A percentile compares a stretch with the other conserved stretches of the same genome.
Conservation (phyloP, 2,329 filamentous ascomycete genomes). For the Ilyonectria mors-panacis region DNA sequence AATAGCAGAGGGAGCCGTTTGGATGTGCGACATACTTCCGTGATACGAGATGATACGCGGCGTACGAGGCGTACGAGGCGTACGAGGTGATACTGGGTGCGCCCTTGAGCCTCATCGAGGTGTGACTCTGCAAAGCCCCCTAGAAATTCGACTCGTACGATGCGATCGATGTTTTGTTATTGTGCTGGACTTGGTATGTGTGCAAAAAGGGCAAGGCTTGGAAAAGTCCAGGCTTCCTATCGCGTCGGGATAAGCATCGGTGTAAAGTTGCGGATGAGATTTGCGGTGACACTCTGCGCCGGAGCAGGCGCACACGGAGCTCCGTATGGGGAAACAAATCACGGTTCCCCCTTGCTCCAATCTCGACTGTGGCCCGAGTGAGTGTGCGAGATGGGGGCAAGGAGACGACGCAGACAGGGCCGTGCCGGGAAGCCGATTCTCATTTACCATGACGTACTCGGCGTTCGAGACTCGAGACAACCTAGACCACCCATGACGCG, state of each 20-base stretch:
- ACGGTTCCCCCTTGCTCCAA: conserved; percentile 11
- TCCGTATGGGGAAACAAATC: neutral
- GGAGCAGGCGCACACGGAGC: neutral
- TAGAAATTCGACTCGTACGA: conserved; percentile 30
- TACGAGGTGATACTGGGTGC: neutral
- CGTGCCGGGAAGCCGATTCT: conserved; percentile 37
- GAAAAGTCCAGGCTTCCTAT: conserved; percentile 1
- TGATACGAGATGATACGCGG: neutral
- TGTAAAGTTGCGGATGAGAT: conserved; percentile 7
- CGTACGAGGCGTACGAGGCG: neutral
- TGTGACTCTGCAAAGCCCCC: conserved; percentile 37
- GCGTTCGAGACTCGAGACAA: conserved; percentile 8
- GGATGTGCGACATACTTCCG: neutral
- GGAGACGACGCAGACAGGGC: neutral
- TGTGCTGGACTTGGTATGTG: conserved; percentile 2
- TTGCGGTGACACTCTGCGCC: neutral
- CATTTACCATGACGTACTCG: conserved; percentile 23
- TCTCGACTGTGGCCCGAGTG: neutral
- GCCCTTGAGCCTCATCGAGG: conserved; percentile 40
- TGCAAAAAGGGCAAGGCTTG: conserved; percentile 19
- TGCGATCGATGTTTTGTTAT: conserved; percentile 10
- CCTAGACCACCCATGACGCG: neutral
- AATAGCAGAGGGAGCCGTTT: neutral
- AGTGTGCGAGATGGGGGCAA: neutral
- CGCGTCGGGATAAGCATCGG: conserved; percentile 25